These are phyloP conservation scores for Eurotiales sp. DNA, from an alignment of 2,329 filamentous ascomycete species.

Conservation along the genomic window DNA sequence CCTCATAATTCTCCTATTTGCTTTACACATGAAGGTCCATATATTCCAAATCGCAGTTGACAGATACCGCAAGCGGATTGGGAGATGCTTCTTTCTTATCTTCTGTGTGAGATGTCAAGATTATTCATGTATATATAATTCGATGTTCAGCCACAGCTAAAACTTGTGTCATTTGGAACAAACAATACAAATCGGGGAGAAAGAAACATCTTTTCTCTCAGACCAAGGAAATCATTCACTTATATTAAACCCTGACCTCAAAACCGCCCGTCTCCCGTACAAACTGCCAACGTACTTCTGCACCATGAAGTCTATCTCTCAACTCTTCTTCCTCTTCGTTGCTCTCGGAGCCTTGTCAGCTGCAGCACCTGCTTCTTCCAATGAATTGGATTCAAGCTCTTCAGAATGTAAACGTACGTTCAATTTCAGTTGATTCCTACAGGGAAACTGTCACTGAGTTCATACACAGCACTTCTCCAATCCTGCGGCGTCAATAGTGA, in stretches of 20 bases:
- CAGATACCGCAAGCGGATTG: slow-evolving; percentile 1
- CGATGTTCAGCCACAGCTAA: no score
- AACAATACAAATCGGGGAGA: background rate
- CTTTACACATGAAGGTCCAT: background rate
- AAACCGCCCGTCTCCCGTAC: background rate
- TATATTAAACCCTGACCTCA: background rate
- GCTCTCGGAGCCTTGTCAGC: background rate
- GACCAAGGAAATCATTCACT: background rate
- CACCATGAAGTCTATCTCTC: slow-evolving; percentile 1
- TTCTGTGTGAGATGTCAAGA: background rate
- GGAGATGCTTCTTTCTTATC: background rate
- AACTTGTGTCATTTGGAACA: background rate
- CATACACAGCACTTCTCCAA: slow-evolving; percentile 5
- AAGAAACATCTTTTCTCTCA: no score
- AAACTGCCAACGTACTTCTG: no score
- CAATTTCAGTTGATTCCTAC: no score
- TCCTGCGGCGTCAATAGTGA: slow-evolving; percentile 4
- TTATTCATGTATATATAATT: background rate
- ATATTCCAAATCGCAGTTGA: background rate
- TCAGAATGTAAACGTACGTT: slow-evolving; percentile 9
- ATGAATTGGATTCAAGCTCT: background rate
- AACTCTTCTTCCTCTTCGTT: background rate
- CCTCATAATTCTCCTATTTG: background rate
- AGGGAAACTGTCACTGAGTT: no score
- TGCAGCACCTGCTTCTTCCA: background rate